Evolutionary conservation across 2,329 filamentous ascomycete species (phyloP), one percentile per base, ranked within the genome.

Genomic region (Dothistroma pini): DNA sequence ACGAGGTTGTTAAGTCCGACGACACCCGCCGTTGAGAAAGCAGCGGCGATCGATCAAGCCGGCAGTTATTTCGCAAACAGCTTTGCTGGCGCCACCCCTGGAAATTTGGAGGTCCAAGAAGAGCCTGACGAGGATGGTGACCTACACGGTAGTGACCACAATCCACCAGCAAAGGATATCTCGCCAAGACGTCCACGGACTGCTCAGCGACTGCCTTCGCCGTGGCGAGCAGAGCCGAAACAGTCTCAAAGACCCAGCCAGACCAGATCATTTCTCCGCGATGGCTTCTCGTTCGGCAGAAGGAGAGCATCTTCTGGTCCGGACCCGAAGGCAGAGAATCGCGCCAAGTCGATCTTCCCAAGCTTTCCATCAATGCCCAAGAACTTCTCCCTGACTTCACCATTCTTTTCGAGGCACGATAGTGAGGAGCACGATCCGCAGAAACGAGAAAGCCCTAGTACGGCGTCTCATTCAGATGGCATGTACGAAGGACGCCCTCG

Each of bases 11-110:
- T 79, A 38, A 83, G 83, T 19, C 80, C 83, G 10, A 77, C 78
- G 48, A 86, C 84, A 4, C 84, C 84, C 0, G 82, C 81, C 10
- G 80, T 80, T 21, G 84, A 86, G 69, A 87, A 86, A 70, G 80
- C 77, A n/a, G 81, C 82, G 2, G 80, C 80, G 1, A 74, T 87
- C 66, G 81, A 84, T 62, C 75, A 78, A 35, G 65, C 69, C 16
- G 79, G 78, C 4, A 78, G 72, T 16, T 80, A 83, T 65, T 84
- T 85, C 62, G 60, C 70, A 16, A 52, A 32, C 61, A 51, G 41
- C 0, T 58, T 65, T 11, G 68, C 66, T 53, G 66, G 67, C 11
- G 52, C 63, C 7, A 58, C 63, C 3, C 25, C 25, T 16, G 51
- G 51, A 9, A 21, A 16, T n/a, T 29, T 35, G 11, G 51, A 53